These are phyloP conservation scores for Gossypium trilobum DNA, from an alignment of 441 rosid genomes.

Conservation along the genomic window DNA sequence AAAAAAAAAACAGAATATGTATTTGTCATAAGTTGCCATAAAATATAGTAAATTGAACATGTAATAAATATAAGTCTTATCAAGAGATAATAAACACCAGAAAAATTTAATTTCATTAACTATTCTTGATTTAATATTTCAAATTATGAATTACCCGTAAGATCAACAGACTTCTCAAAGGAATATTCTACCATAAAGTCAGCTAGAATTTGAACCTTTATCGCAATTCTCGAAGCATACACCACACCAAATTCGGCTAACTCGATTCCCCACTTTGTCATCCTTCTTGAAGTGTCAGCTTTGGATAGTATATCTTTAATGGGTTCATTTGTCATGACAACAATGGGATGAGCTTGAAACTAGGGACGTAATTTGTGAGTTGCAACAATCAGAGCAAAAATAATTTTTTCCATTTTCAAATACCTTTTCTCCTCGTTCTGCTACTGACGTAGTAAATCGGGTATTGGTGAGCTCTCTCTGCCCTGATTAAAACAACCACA, in stretches of 20 bases:
- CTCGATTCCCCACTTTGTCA: neutral
- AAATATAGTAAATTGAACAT: too few relatives aligned
- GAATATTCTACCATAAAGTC: neutral
- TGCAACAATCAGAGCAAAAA: too few relatives aligned
- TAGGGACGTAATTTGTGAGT: neutral
- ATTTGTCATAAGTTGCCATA: too few relatives aligned
- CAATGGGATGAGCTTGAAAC: neutral
- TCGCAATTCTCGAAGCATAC: neutral
- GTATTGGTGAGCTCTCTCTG: neutral
- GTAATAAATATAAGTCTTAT: neutral
- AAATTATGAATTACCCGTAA: too few relatives aligned
- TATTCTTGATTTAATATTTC: neutral
- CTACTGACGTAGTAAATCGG: too few relatives aligned
- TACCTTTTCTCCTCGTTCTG: neutral
- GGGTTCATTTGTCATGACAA: neutral
- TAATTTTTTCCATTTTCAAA: too few relatives aligned
- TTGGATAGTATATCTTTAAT: neutral
- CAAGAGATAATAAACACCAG: neutral
- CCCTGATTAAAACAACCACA: too few relatives aligned
- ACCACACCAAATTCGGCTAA: neutral
- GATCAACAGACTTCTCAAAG: neutral
- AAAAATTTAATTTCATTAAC: too few relatives aligned
- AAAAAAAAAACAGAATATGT: too few relatives aligned
- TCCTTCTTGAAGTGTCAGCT: neutral
- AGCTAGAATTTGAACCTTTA: neutral